Conservation (phyloP, 1,284 basidiomycete species). For the Ganoderma meredithae region DNA sequence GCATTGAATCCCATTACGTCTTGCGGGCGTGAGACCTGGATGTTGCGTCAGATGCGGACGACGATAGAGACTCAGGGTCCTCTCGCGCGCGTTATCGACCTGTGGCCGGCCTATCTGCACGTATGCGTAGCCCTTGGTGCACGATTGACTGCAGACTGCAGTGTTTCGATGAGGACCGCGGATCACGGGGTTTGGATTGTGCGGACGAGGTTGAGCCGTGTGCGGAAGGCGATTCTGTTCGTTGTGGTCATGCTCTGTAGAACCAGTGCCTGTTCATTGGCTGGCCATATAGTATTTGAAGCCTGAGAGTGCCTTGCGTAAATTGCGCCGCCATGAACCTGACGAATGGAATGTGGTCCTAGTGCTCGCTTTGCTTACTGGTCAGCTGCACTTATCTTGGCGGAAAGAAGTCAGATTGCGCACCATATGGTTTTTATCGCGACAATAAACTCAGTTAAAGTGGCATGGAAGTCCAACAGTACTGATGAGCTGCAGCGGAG, state of each 20-base stretch:
- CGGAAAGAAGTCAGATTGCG: not conserved
- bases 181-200: constrained; percentile 5
- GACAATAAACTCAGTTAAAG: not conserved
- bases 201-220: not conserved
- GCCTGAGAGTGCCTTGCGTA: not conserved
- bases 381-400: not conserved
- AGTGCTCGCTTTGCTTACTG: not conserved
- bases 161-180: not conserved
- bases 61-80: not conserved
- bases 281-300: not conserved
- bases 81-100: constrained; percentile 1
- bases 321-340: not conserved
- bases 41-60: constrained; percentile 11
- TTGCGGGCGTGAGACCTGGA: constrained; percentile 17
- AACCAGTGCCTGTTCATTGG: not conserved
- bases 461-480: not conserved
- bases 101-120: constrained; percentile 18
- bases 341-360: not conserved
- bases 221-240: not conserved
- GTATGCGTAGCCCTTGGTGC: constrained; percentile 8
- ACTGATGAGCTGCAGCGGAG: not conserved
- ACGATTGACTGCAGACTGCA: not conserved
- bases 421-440: not conserved
- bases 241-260: not conserved
- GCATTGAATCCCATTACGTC: constrained; percentile 14